phyloP scores from a whole-genome alignment of 2,329 filamentous ascomycete species.

The Phialophora tarda region DNA sequence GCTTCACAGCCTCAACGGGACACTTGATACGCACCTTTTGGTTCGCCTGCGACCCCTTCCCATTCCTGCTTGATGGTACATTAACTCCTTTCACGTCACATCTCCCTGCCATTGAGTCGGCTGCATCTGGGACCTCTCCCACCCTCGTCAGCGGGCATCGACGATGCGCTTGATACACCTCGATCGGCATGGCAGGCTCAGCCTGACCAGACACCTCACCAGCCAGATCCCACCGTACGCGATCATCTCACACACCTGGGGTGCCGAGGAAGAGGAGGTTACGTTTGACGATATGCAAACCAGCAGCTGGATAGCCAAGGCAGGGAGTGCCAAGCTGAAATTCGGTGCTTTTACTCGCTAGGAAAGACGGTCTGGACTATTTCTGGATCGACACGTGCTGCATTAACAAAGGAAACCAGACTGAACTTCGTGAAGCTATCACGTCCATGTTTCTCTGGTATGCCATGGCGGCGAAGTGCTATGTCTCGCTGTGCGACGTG shows the following conservation, averaged over 20 bases:
- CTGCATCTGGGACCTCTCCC: background rate
- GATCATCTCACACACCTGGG: constrained; percentile 1
- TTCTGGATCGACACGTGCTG: constrained; percentile 41
- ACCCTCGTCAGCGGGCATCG: background rate
- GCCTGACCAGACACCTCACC: background rate
- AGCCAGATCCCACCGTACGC: background rate
- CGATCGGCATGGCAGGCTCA: background rate
- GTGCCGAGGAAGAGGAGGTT: background rate
- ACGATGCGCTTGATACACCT: background rate
- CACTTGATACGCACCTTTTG: no score
- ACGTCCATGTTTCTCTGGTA: constrained; percentile 7
- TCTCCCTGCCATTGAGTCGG: background rate
- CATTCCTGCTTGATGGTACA: no score
- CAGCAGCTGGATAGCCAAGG: constrained; percentile 3
- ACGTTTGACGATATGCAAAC: background rate
- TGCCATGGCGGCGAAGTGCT: background rate
- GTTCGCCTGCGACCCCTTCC: no score
- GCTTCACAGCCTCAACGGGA: no score
- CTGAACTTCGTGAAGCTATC: background rate
- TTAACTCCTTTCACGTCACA: no score
- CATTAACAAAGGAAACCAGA: constrained; percentile 34
- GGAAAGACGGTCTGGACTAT: constrained; percentile 40
- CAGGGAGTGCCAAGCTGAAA: constrained; percentile 40
- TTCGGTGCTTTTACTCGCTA: constrained; percentile 34
- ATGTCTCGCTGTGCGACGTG: background rate